Conservation (phyloP, 345 rosid genomes). For the Diplotaxis tenuifolia region DNA sequence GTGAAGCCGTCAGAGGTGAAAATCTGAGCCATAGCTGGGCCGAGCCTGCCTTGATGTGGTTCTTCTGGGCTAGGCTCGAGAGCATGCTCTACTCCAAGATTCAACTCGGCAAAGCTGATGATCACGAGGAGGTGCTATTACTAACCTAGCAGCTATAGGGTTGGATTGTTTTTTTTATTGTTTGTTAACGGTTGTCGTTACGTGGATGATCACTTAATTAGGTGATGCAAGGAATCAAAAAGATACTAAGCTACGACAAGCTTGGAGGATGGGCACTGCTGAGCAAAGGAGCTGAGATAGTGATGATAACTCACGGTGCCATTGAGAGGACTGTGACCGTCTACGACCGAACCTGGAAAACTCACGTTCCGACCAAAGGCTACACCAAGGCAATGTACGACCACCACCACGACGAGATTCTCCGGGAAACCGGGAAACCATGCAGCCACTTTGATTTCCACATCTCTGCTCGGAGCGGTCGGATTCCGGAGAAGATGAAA, state of each 20-base stretch:
- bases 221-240: conserved; percentile 79
- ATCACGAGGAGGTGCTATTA: conserved; percentile 41
- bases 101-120: conserved; percentile 68
- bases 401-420: conserved; percentile 47
- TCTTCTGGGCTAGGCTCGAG: conserved; percentile 88
- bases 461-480: conserved; percentile 41
- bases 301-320: conserved; percentile 58
- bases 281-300: conserved; percentile 54
- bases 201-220: neutral
- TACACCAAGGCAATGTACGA: conserved; percentile 58
- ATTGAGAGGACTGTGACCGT: conserved; percentile 55
- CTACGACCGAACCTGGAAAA: conserved; percentile 64
- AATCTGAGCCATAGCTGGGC: conserved; percentile 60
- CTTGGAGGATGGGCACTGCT: conserved; percentile 83
- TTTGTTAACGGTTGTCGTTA: neutral
- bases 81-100: conserved; percentile 88
- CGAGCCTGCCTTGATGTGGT: conserved; percentile 74
- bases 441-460: conserved; percentile 82
- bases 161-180: neutral
- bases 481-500: conserved; percentile 64
- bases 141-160: neutral
- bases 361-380: conserved; percentile 51
- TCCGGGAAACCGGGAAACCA: conserved; percentile 46
- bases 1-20: conserved; percentile 40
- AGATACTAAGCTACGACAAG: conserved; percentile 74